Conservation (phyloP, 306 rosid species). For the Senna tora region DNA sequence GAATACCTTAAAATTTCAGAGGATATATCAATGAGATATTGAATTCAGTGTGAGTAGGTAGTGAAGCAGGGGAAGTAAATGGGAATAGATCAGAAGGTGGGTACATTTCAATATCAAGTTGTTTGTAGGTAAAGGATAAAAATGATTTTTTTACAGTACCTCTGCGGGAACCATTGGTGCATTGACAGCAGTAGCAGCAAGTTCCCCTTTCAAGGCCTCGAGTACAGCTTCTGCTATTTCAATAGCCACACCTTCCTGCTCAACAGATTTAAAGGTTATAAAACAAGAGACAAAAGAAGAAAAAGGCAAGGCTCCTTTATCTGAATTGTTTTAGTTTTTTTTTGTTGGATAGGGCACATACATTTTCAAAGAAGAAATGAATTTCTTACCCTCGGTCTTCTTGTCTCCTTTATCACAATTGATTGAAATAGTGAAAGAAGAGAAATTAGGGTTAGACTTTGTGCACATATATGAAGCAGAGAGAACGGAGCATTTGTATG, state of each 20-base stretch:
- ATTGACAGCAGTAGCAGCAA: conserved; percentile 98
- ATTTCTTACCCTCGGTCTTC: too few relatives aligned
- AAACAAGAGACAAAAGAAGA: conserved; percentile 10
- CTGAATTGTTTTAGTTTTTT: neutral
- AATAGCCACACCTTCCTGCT: conserved; percentile 98
- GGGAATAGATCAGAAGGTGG: neutral
- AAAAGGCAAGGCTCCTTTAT: neutral
- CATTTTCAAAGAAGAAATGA: too few relatives aligned
- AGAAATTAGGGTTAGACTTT: too few relatives aligned
- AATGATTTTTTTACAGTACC: conserved; percentile 48
- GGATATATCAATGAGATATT: neutral
- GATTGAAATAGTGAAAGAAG: too few relatives aligned
- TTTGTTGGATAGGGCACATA: too few relatives aligned
- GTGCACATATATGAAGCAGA: too few relatives aligned
- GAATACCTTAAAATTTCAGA: neutral
- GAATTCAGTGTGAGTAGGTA: neutral
- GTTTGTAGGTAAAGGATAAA: neutral
- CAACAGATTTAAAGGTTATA: conserved; percentile 33
- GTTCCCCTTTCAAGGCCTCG: conserved; percentile 94
- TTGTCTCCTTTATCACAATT: too few relatives aligned
- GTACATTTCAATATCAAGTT: neutral
- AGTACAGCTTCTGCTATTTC: conserved; percentile 99
- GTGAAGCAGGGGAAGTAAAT: neutral
- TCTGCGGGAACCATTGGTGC: conserved; percentile 99
- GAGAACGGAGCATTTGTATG: too few relatives aligned